Base-by-base conservation (phyloP, 1,284 basidiomycete species). In the Wolfiporia cocos region DNA sequence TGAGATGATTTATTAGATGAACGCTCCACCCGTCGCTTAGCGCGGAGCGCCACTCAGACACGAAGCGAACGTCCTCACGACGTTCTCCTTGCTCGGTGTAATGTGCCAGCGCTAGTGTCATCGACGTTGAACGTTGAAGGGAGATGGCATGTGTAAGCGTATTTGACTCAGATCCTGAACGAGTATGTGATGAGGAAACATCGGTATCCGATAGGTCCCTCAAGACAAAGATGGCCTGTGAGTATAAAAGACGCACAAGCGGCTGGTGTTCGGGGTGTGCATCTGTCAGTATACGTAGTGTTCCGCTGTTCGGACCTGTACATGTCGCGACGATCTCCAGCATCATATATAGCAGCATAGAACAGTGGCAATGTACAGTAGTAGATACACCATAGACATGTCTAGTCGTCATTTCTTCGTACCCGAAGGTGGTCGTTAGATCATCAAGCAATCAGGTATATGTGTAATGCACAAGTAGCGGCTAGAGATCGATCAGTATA, bases 81-180 rank as follows among this genome's bases (percentile, higher is more conserved):
- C 51, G 55, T 44, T 68, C 64, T 72, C 70, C 84, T 78, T 86
- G 83, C 83, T 86, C 83, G 64, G 83, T 84, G 64, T 62, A 68
- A 85, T 81, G 81, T 80, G 80, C 54, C 73, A 74, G 72, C 71
- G 80, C 73, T 57, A 50, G 64, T 65, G 69, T 86, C 82, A 86
- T 86, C 82, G 71, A 81, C 69, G n/a, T n/a, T 81, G 82, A 78
- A 85, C 76, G 72, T 76, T n/a, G n/a, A 74, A 82, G 82, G 74
- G 71, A 77, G 78, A 77, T 65, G 81, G 81, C 82, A 85, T 80
- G 78, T 74, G 72, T 84, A 83, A 82, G 85, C 81, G 83, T 84
- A 82, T 82, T 78, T 82, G 80, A 86, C 80, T 82, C 73, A 86
- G 83, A 86, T 86, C 83, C 83, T 85, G 75, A 73, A 72, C 82